A percentile compares a stretch with the other conserved stretches of the same genome.
These are phyloP conservation scores for Xanthoparmelia taractica DNA, from an alignment of 495 filamentous ascomycete genomes.

Conservation along the genomic window DNA sequence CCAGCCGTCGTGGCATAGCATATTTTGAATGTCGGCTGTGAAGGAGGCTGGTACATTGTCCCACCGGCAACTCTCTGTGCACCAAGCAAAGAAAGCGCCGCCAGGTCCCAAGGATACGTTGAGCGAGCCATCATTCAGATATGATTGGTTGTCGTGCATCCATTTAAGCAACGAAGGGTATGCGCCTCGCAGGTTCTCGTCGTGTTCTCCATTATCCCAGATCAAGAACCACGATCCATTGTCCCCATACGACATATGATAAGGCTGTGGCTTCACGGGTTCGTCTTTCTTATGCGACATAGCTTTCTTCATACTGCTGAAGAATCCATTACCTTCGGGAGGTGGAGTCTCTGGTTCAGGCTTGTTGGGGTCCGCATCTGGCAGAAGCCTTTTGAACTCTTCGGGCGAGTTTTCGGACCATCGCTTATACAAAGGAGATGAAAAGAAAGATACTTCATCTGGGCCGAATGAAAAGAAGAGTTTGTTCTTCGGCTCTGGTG, in stretches of 20 bases:
- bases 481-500: slow-evolving; percentile 6
- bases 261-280: not conserved
- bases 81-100: slow-evolving; percentile 3
- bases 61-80: not conserved
- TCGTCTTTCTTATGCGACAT: not conserved
- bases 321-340: not conserved
- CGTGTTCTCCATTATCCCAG: not conserved
- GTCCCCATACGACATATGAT: not conserved
- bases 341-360: not conserved
- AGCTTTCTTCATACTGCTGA: not conserved
- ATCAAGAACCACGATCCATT: not conserved
- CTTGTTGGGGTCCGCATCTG: not conserved
- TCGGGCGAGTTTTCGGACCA: slow-evolving; percentile 3
- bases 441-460: not conserved
- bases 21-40: not conserved
- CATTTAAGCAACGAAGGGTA: not conserved
- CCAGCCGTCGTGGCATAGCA: slow-evolving; percentile 1
- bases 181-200: not conserved
- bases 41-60: not conserved
- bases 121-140: not conserved
- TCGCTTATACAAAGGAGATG: not conserved
- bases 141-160: slow-evolving; percentile 5
- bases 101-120: not conserved
- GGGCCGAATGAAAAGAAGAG: not conserved
- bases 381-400: not conserved